Conservation (phyloP, 208 protist species). For the Wallacemonas sp. region DNA sequence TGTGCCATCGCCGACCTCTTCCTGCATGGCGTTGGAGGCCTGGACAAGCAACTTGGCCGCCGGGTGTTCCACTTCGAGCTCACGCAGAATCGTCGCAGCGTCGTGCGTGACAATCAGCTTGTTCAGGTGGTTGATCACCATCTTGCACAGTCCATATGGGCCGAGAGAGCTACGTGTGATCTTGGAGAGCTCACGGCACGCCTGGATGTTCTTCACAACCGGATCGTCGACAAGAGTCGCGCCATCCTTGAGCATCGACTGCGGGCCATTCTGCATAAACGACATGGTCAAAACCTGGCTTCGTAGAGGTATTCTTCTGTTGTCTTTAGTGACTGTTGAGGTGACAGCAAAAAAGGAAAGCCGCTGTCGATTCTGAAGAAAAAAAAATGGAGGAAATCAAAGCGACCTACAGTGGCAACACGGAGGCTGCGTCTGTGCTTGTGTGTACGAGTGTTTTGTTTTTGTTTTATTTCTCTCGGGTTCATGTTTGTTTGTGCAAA, state of each 20-base stretch:
- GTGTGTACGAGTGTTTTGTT: background rate
- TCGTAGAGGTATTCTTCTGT: background rate
- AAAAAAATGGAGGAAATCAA: no score
- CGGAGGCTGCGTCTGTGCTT: background rate
- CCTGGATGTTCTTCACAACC: constrained; percentile 98
- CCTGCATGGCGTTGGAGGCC: constrained; percentile 98
- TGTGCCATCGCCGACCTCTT: constrained; percentile 99
- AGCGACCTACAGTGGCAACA: no score
- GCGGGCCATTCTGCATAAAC: constrained; percentile 89
- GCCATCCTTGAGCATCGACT: constrained; percentile 93
- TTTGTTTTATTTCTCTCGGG: background rate
- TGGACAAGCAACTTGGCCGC: constrained; percentile 99
- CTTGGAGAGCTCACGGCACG: constrained; percentile 96
- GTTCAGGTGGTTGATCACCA: constrained; percentile 99
- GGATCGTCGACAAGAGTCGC: constrained; percentile 95
- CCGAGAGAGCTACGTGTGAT: constrained; percentile 98
- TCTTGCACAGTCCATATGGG: constrained; percentile 99
- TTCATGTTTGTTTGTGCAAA: background rate
- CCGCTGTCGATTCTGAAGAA: no score
- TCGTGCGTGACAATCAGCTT: constrained; percentile 99
- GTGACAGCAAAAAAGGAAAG: no score
- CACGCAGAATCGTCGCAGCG: constrained; percentile 99
- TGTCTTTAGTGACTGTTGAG: no score
- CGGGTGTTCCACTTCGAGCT: constrained; percentile 99
- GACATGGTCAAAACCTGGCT: constrained; percentile 60